Percentiles rank a stretch among this genome's conserved stretches.
Conservation (phyloP, 768 basidiomycete genomes). For the Termitomyces sp. region DNA sequence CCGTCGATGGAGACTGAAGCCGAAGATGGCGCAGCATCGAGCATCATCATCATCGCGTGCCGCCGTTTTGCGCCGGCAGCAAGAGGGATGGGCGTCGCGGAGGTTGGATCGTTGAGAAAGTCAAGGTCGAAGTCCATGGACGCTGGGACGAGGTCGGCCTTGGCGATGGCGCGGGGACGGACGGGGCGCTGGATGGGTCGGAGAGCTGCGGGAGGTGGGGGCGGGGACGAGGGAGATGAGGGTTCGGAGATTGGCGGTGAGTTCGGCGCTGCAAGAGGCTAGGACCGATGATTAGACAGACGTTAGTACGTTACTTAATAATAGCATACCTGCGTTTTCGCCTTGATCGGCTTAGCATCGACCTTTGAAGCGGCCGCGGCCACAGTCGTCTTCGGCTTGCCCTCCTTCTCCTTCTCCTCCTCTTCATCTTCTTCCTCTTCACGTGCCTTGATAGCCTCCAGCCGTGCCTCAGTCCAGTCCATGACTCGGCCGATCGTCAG, state of each 20-base stretch:
- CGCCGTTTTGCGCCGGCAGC: conserved; percentile 65
- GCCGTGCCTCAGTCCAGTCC: conserved; percentile 80
- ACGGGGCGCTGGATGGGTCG: conserved; percentile 20
- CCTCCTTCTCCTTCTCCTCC: conserved; percentile 50
- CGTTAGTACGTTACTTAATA: no score
- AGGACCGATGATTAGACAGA: background rate
- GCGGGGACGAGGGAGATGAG: conserved; percentile 24
- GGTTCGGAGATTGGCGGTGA: conserved; percentile 21
- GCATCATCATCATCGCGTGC: conserved; percentile 75
- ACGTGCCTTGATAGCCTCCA: conserved; percentile 67
- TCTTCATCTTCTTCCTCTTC: conserved; percentile 85
- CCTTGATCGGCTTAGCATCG: conserved; percentile 11
- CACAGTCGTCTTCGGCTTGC: conserved; percentile 16
- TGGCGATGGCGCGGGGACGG: conserved; percentile 11
- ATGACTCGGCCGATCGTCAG: conserved; percentile 76
- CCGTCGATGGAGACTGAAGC: conserved; percentile 9
- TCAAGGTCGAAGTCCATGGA: conserved; percentile 14
- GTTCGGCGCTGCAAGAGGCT: conserved; percentile 25
- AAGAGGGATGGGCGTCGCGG: conserved; percentile 34
- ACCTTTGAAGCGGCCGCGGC: conserved; percentile 16
- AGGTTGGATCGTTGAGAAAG: conserved; percentile 16
- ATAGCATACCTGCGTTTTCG: conserved; percentile 25
- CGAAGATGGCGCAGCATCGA: conserved; percentile 48
- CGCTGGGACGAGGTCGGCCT: conserved; percentile 6
- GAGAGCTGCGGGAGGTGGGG: conserved; percentile 21